A percentile compares a stretch with the other conserved stretches of the same genome.
Evolutionary conservation across 2,329 filamentous ascomycete species (phyloP).

Genomic region (Pseudocercospora crystallina): DNA sequence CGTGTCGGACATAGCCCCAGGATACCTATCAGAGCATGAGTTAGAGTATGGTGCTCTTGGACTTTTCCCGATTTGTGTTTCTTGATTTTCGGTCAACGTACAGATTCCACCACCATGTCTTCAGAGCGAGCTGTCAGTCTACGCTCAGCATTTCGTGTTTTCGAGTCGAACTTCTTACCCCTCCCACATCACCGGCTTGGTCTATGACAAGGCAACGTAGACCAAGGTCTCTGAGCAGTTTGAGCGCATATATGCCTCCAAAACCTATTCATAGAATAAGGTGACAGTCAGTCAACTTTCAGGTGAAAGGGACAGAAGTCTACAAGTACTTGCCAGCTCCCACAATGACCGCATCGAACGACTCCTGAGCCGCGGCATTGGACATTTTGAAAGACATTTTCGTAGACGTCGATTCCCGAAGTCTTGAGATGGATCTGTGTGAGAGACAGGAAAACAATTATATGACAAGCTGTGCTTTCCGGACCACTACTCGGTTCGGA

Average conservation of each 20-base stretch:
- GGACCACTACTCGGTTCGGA: no score
- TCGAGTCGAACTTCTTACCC: conserved; percentile 15
- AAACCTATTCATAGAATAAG: conserved; percentile 18
- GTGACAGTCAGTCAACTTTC: neutral
- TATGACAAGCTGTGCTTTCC: no score
- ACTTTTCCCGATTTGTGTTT: conserved; percentile 85
- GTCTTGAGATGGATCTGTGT: no score
- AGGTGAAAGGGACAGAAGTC: no score
- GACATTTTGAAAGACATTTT: no score
- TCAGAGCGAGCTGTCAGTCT: neutral
- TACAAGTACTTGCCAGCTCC: conserved; percentile 21
- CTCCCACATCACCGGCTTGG: conserved; percentile 47
- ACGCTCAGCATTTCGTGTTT: conserved; percentile 33
- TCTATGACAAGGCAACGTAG: conserved; percentile 36
- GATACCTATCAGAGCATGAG: conserved; percentile 25
- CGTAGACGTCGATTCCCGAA: no score
- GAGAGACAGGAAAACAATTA: no score
- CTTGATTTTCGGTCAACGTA: conserved; percentile 64
- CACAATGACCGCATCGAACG: conserved; percentile 29
- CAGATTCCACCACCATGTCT: conserved; percentile 37
- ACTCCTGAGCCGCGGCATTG: neutral
- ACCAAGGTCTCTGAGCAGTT: conserved; percentile 20
- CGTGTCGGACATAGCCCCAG: conserved; percentile 28
- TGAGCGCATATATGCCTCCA: conserved; percentile 27
- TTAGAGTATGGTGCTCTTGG: conserved; percentile 60